Evolutionary conservation across 73 alveolate genomes (phyloP).

Genomic region (Paramecium tetraurelia): DNA sequence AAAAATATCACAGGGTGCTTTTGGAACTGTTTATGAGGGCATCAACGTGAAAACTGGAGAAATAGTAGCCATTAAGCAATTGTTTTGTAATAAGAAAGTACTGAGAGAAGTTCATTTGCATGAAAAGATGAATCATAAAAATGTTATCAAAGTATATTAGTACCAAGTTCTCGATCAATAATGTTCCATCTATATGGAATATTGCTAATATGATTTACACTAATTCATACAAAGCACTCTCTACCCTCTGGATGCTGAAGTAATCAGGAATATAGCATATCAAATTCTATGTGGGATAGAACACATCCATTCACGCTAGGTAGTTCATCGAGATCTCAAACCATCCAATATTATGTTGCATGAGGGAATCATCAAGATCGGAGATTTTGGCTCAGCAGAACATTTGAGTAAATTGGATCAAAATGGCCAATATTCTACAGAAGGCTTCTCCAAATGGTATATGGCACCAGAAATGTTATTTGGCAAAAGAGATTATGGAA

Average conservation of each 20-base stretch:
- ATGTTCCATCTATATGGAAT: conserved; percentile 27
- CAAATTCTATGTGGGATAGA: conserved; percentile 51
- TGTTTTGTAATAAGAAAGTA: conserved; percentile 16
- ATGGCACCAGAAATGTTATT: conserved; percentile 83
- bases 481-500: conserved; percentile 71
- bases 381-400: conserved; percentile 49
- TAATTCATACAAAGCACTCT: background rate
- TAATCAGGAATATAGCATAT: background rate
- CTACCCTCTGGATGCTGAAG: background rate
- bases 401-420: background rate
- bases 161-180: background rate
- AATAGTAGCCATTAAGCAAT: background rate
- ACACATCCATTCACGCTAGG: conserved; percentile 28
- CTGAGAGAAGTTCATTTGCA: background rate
- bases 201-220: conserved; percentile 31
- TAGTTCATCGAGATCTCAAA: conserved; percentile 65
- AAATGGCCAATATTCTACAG: background rate
- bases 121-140: conserved; percentile 21
- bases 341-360: conserved; percentile 54
- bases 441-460: conserved; percentile 60
- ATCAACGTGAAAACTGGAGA: background rate
- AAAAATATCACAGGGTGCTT: conserved; percentile 18
- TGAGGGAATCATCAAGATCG: conserved; percentile 40
- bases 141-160: background rate
- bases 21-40: conserved; percentile 1